phyloP scores from a whole-genome alignment of 345 rosid genomes.

The Salix brachista region DNA sequence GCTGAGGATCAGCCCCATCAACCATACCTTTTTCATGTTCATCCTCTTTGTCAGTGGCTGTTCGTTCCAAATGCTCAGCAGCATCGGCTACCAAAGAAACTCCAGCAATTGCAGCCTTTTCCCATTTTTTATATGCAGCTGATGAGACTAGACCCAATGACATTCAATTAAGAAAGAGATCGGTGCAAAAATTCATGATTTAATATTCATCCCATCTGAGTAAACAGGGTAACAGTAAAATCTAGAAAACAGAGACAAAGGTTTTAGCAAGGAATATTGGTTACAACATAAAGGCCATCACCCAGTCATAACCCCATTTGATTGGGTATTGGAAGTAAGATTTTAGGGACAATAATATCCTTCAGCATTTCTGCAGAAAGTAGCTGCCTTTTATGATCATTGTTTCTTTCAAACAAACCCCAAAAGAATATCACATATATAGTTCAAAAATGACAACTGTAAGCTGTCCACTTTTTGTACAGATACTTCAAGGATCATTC shows the following conservation, averaged over 20 bases:
- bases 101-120: conserved; percentile 97
- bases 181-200: neutral
- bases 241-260: neutral
- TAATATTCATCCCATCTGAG: neutral
- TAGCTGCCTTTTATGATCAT: neutral
- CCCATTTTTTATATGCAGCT: conserved; percentile 89
- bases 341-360: neutral
- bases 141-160: conserved; percentile 43
- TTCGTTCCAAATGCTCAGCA: conserved; percentile 92
- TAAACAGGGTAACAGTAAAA: neutral
- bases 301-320: neutral
- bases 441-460: neutral
- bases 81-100: conserved; percentile 99
- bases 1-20: conserved; percentile 22
- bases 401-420: neutral
- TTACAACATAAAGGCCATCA: neutral
- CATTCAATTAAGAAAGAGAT: conserved; percentile 18
- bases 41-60: conserved; percentile 49
- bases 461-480: neutral
- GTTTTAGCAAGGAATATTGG: neutral
- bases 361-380: neutral
- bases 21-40: conserved; percentile 43
- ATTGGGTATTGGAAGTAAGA: neutral
- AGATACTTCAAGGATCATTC: neutral
- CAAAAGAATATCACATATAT: neutral